Evolutionary conservation across 176 grass and related monocot genomes (phyloP), one percentile per base, ranked within the genome.

Genomic region (Eragrostis curvula): DNA sequence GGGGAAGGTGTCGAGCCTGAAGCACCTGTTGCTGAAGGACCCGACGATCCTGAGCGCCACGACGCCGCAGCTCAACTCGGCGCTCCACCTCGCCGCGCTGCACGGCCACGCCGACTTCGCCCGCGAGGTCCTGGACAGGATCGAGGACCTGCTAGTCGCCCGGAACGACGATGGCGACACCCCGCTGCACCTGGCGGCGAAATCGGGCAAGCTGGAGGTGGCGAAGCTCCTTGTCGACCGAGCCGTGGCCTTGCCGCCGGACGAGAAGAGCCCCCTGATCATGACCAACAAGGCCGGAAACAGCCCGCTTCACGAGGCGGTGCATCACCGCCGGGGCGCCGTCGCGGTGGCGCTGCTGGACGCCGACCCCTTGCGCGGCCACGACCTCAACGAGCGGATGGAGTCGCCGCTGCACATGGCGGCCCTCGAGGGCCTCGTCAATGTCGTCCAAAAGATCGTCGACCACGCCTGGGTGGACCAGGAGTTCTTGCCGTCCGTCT

Each of bases 391-490:
- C 79, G 18, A 9, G 27, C 65, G 20, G 72, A 81, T 71, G 20
- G 68, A 93, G 85, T 85, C 93, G 71, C 93, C 93, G 9, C 78
- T 96, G 65, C 83, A 90, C 81, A 81, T 96, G 63, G 93, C 93
- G 44, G 79, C 90, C 27, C 80, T 83, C 30, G 83, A 96, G 78
- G 94, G 94, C 14, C 86, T 91, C 30, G 9, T 32, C 39, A 28
- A 57, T 7, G 90, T 93, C 16, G 90, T 96, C 9, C 18, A 23
- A 11, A 65, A 52, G 72, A 91, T 96, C 7, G 15, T 93, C 39
- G 41, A 77, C 2, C 30, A 77, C 0, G 20, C 79, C 41, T 93
- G 88, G 88, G 90, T 90, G 7, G 36, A 56, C 0, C 16, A 32
- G 24, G 17, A 68, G 71, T 80, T 46, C 30, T 18, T 74, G n/a